phyloP scores from a whole-genome alignment of 306 rosid species.

The Prunus mume region DNA sequence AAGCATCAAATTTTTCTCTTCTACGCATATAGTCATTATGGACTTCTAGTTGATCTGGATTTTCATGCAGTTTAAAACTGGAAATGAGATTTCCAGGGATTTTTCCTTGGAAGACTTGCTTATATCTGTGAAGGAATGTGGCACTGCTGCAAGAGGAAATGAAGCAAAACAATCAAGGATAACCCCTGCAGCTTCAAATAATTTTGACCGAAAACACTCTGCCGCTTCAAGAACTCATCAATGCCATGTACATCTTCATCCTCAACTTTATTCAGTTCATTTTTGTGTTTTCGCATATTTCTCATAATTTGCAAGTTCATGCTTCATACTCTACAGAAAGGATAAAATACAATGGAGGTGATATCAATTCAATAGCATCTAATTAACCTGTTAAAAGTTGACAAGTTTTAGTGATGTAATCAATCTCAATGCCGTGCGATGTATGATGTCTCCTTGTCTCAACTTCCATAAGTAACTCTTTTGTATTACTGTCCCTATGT shows the following conservation, averaged over 20 bases:
- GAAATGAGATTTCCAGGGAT: conserved; percentile 36
- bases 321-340: not conserved
- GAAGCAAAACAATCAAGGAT: conserved; percentile 43
- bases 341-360: conserved; percentile 12
- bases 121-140: conserved; percentile 32
- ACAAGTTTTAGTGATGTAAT: not conserved
- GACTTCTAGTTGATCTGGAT: conserved; percentile 26
- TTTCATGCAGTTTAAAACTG: conserved; percentile 52
- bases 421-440: not conserved
- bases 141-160: conserved; percentile 35
- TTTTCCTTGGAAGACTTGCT: conserved; percentile 61
- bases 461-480: too few species aligned
- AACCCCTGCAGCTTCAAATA: conserved; percentile 44
- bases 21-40: not conserved
- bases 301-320: conserved; percentile 10
- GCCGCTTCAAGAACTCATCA: not conserved
- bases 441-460: not conserved
- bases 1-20: not conserved
- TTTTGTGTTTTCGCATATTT: conserved; percentile 10
- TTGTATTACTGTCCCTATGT: not conserved
- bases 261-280: conserved; percentile 11
- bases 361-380: conserved; percentile 2
- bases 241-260: conserved; percentile 58
- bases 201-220: conserved; percentile 21
- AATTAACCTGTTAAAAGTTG: not conserved